Evolutionary conservation across 2,329 filamentous ascomycete species (phyloP).

Genomic region (Pestalotiopsis sp.): DNA sequence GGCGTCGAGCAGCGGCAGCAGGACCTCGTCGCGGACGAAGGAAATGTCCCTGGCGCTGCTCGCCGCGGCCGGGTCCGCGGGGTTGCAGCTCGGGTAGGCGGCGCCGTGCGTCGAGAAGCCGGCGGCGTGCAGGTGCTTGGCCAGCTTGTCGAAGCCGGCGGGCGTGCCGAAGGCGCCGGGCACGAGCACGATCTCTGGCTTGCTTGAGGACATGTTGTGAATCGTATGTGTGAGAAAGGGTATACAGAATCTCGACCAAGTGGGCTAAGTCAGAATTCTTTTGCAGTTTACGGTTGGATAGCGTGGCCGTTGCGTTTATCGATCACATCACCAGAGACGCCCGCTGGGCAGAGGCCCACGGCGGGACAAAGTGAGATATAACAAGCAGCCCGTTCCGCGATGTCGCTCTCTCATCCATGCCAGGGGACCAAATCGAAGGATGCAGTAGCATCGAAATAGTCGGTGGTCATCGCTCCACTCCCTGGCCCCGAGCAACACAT

Average conservation of each 20-base stretch:
- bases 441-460: conserved; percentile 1
- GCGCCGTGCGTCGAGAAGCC: conserved; percentile 22
- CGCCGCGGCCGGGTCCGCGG: conserved; percentile 17
- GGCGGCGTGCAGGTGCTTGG: conserved; percentile 19
- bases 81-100: conserved; percentile 25
- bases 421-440: too few species aligned
- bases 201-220: conserved; percentile 17
- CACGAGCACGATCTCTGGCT: conserved; percentile 21
- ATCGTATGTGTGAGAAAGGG: not conserved
- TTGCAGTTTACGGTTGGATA: too few species aligned
- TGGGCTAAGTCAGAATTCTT: not conserved
- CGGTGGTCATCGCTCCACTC: not conserved
- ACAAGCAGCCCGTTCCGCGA: too few species aligned
- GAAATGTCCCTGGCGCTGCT: conserved; percentile 17
- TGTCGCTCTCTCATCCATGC: too few species aligned
- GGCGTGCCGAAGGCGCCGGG: conserved; percentile 25
- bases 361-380: too few species aligned
- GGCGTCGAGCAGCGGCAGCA: conserved; percentile 23
- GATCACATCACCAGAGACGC: too few species aligned
- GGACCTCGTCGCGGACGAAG: conserved; percentile 16
- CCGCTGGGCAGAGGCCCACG: too few species aligned
- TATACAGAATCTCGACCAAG: not conserved
- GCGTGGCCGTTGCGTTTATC: too few species aligned
- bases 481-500: not conserved
- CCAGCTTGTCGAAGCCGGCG: conserved; percentile 17